Base-by-base conservation (phyloP, 352 stramenopile genomes). In the Pythium myriotylum region DNA sequence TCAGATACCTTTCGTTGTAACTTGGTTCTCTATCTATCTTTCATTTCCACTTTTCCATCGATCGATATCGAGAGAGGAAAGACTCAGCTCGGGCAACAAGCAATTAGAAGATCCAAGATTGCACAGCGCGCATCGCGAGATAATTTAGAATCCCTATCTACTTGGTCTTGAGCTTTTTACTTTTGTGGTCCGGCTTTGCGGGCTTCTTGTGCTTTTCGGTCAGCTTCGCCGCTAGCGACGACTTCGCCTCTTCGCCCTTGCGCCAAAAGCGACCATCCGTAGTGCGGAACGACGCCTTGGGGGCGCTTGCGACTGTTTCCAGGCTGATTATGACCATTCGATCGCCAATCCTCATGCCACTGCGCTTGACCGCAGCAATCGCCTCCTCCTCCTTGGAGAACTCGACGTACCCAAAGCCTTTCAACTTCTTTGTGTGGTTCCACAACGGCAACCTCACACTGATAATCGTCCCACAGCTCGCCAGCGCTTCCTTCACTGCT, bases 361-460 rank as follows among this genome's bases (percentile, higher is more conserved):
- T 92, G 57, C 84, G 76, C 63, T 84, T 86, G 39, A 84, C 72
- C 43, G 86, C 86, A 43, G 75, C 68, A 22, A 89, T 60, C 6
- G 88, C 86, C 47, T 86, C 76, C n/a, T 88, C 77, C 58, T 94
- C 86, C 17, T 55, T 88, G n/a, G 76, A 75, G 54, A 95, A 96
- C 72, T 94, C 86, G 20, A 96, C 86, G 62, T 99, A 99, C 35
- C 88, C 92, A 81, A 99, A 98, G 48, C 97, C 97, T 77, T 99
- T 99, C 16, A 93, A 81, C 61, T 97, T 93, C 63, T 96, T 90
- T 9, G 88, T 98, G 67, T 97, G 82, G 57, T 97, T 94, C 84
- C 96, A 98, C 42, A 96, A 67, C 12, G 91, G 88, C 65, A 99
- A 71, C 14, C 97, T 89, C 13, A 99, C 84, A 62, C 94, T 97